Conservation (phyloP, 495 filamentous ascomycete species). For the Penicillium coprophilum region DNA sequence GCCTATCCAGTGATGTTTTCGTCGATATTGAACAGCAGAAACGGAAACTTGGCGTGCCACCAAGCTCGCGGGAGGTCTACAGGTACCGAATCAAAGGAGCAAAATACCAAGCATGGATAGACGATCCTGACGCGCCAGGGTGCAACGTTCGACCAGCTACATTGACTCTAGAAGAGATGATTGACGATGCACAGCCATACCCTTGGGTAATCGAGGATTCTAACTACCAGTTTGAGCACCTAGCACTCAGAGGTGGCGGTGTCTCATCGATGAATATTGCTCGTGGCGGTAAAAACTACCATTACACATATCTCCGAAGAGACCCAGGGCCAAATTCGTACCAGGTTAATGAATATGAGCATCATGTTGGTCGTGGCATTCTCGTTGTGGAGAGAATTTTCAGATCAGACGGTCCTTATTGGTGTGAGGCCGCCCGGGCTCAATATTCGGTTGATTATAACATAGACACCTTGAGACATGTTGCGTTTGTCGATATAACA, state of each 20-base stretch:
- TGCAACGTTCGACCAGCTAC: neutral
- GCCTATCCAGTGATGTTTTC: too few species aligned
- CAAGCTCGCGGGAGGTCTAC: neutral
- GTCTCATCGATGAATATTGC: neutral
- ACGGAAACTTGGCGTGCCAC: too few species aligned
- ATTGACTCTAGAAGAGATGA: neutral
- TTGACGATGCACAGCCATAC: neutral
- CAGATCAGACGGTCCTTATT: neutral
- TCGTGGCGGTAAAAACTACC: neutral
- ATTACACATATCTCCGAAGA: neutral
- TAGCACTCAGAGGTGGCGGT: neutral
- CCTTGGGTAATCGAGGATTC: neutral
- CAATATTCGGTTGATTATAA: neutral
- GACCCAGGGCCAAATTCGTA: neutral
- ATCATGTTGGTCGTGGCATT: neutral
- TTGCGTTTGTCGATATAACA: neutral
- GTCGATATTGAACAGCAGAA: too few species aligned
- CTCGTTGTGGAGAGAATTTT: neutral
- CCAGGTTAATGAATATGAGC: neutral
- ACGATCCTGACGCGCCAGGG: neutral
- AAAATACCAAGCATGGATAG: slow-evolving; percentile 7
- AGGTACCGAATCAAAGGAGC: neutral
- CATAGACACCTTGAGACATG: neutral
- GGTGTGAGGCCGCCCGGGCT: neutral
- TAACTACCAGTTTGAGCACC: neutral